Conservation (phyloP, 2,329 filamentous ascomycete genomes). For the Verticillium nonalfalfae region DNA sequence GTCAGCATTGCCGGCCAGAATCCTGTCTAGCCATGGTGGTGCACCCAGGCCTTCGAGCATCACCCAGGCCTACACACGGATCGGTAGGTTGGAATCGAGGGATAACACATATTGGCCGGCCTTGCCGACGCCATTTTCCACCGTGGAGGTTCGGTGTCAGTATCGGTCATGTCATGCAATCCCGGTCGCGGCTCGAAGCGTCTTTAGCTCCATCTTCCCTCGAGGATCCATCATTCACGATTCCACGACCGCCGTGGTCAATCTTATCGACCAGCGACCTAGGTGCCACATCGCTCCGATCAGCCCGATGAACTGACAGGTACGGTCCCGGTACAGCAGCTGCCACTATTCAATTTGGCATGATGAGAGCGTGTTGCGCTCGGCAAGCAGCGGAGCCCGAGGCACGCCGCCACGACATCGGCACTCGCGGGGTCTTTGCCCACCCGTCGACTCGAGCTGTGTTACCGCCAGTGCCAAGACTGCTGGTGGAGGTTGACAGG, state of each 20-base stretch:
- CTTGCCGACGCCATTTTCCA: background rate
- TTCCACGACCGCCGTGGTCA: background rate
- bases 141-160: background rate
- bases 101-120: background rate
- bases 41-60: too few species aligned
- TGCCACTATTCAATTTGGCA: too few species aligned
- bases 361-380: background rate
- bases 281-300: background rate
- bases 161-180: background rate
- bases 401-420: background rate
- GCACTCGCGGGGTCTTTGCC: background rate
- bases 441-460: background rate
- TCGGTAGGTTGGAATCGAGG: background rate
- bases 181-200: background rate
- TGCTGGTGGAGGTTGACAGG: background rate
- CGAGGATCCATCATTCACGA: background rate
- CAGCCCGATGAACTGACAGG: background rate
- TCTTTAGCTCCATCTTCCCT: background rate
- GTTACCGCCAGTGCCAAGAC: background rate
- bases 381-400: background rate
- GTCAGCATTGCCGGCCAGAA: background rate
- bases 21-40: too few species aligned
- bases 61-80: too few species aligned
- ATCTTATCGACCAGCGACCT: background rate
- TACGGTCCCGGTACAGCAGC: too few species aligned